Base-by-base conservation (phyloP, 371 early-diverging fungal species). In the Rhizomucor miehei region DNA sequence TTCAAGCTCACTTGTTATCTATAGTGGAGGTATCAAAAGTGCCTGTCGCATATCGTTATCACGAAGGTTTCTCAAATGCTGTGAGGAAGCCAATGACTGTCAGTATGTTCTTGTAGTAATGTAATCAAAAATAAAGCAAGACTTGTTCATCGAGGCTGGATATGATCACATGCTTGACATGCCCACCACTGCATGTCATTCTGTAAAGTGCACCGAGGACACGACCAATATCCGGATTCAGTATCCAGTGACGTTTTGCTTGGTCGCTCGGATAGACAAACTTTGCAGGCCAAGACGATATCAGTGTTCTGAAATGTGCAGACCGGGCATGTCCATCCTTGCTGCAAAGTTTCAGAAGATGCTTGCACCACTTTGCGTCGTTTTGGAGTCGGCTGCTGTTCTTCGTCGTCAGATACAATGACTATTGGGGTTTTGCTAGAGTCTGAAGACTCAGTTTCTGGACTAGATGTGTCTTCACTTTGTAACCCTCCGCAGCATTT, bases 11-110 rank as follows among this genome's bases (percentile, higher is more conserved):
- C 38, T 12, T 34, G 36, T 51, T 41, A 16, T 40, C n/a, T 36
- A 8, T 17, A 23, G 45, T 16, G 13, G 49, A 39, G 21, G 21
- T 34, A 45, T 38, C 53, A 21, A 48, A 59, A 35, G 35, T 59
- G 0, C n/a, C 35, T 35, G 53, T 63, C 13, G 44, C 60, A 39
- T 71, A 69, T 49, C 52, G 59, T 48, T 66, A 68, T 54, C 72
- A 67, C 49, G 65, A 67, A 62, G 73, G 97, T 1, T 94, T 86
- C 63, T 92, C 97, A 6, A 96, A 96, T 69, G 98, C 96, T 4
- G 95, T 96, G 25, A 71, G 89, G 44, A 88, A 83, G 50, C 84
- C 90, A 2, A 80, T 90, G 46, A 69, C 67, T 37, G 72, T 90
- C 47, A 59, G 68, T 17, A 79, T 88, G 59, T 78, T 89, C 24